Evolutionary conservation across 768 basidiomycete species (phyloP), one percentile per base, ranked within the genome.

Genomic region (Collybia sp.): DNA sequence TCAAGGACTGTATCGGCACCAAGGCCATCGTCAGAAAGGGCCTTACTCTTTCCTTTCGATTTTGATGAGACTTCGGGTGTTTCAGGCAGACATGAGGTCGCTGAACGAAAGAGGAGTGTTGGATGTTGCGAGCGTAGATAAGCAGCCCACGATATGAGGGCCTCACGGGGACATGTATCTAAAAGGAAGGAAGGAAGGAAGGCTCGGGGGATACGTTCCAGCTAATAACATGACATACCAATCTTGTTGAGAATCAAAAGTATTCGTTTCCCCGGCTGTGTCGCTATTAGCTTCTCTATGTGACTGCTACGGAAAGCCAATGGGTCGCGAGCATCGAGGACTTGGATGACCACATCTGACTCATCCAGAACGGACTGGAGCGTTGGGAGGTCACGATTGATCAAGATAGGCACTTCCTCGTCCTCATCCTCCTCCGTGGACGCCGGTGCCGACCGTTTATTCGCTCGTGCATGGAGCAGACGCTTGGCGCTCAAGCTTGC

Each of bases 271-370:
- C 62, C 76, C 48, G 56, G 47, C 50, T 64, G 64, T 15, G 59
- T 67, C 31, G 63, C 62, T 15, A 68, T 64, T 40, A 83, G 61
- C 16, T 74, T 65, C 59, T 93, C 89, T 42, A 91, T 46, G 48
- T 75, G 72, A 30, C 61, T 59, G 55, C 85, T 88, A 42, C 91
- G 73, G 58, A 77, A 83, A 15, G 86, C 71, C 10, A 78, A 60
- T 10, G 93, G 92, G 60, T 95, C 93, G 40, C 91, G 75, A 1
- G 85, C 87, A 59, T 95, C 93, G 37, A 95, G 72, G 12, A 95
- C 79, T 61, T 93, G 73, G 17, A 94, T 49, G 2, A 93, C 63
- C 5, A 90, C 84, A 61, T 96, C 88, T 30, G 90, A 83, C 45
- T 74, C 73, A 52, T 89, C 80, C 47, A 95, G 58, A 5, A 87